Conservation (phyloP, 2,329 filamentous ascomycete species). For the Zymoseptoria tritici region DNA sequence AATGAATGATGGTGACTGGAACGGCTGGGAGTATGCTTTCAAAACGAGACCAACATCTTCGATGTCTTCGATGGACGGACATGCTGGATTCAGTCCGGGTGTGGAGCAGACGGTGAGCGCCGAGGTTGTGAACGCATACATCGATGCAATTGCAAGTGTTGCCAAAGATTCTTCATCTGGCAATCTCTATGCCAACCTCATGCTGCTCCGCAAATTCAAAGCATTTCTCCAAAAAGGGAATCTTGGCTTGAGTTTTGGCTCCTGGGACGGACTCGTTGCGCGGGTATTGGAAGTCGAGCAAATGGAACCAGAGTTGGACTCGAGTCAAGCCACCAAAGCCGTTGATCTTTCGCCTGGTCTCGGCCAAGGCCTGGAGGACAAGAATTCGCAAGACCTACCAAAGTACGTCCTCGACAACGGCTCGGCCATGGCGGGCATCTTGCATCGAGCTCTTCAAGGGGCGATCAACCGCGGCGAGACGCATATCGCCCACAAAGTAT, state of each 20-base stretch:
- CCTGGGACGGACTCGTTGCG: conserved; percentile 41
- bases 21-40: conserved; percentile 25
- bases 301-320: conserved; percentile 32
- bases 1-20: conserved; percentile 24
- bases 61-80: conserved; percentile 17
- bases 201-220: conserved; percentile 28
- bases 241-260: conserved; percentile 34
- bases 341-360: conserved; percentile 33
- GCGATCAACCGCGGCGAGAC: conserved; percentile 35
- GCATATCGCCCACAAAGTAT: conserved; percentile 31
- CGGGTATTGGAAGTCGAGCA: conserved; percentile 46
- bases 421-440: conserved; percentile 34
- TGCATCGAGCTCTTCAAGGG: conserved; percentile 37
- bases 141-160: conserved; percentile 45
- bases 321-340: conserved; percentile 6
- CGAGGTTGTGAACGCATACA: conserved; percentile 50
- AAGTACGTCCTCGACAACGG: conserved; percentile 40
- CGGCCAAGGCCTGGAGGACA: conserved; percentile 33
- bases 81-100: conserved; percentile 5
- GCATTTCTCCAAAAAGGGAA: conserved; percentile 11
- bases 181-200: conserved; percentile 18
- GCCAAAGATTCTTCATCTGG: conserved; percentile 25
- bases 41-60: conserved; percentile 18
- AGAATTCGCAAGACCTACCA: conserved; percentile 29
- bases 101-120: conserved; percentile 47